Evolutionary conservation across 257 asterid genomes (phyloP), one percentile per base, ranked within the genome.

Genomic region (Nemophila menziesii): DNA sequence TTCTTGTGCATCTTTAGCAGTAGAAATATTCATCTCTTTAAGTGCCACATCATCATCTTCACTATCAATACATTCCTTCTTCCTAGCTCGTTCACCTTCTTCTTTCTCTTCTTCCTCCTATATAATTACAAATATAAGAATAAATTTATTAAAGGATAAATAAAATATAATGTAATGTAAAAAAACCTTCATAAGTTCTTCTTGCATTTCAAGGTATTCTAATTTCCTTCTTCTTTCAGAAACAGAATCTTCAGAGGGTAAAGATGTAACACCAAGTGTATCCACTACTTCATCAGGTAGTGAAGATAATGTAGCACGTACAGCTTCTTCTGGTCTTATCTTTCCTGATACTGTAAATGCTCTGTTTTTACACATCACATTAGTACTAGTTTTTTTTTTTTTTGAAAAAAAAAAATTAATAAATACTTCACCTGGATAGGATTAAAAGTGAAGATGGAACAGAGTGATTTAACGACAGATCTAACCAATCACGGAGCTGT

Each of bases 261-360:
- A 68, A 46, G 93, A 66, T 41, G 84, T 75, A 39, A 73, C 48
- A 5, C 92, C 94, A 52, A 86, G 83, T 19, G 89, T 78, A 59
- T 82, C 90, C 54, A 81, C 96, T 56, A 86, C 94, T 68, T 86
- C 96, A 64, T 81, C 96, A 44, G 96, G 96, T 23, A 86, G 81
- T 3, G 96, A 86, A 53, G 89, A 77, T 54, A 86, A 50, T 37
- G 96, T 82, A 55, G 92, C 92, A 48, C 57, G 74, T 53, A 82
- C 92, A 38, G 75, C 92, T 63, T 86, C 96, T 67, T 82, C 90
- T 20, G 83, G 93, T 62, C 62, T 78, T 71, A 79, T 16, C 61
- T 61, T 81, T 60, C 96, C 92, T 45, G 94, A 74, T 39, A 86
- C 64, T 33, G 76, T 74, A 63, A 86, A 86, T 54, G 96, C 79